Percentiles rank a stretch among this genome's conserved stretches.
These are phyloP conservation scores for Acacia confusa DNA, from an alignment of 306 rosid species.

Conservation along the genomic window DNA sequence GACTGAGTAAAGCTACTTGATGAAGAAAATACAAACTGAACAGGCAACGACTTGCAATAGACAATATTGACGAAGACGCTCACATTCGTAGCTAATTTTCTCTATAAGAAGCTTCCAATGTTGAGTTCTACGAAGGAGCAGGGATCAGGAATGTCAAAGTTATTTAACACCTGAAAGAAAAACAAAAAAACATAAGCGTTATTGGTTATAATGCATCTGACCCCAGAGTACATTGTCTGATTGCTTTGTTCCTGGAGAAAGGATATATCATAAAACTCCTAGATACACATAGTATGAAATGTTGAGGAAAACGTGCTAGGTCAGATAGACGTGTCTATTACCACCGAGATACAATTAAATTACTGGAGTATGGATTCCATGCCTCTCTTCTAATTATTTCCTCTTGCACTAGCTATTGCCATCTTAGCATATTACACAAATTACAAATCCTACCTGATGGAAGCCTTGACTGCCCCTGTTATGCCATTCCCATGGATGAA, in stretches of 20 bases:
- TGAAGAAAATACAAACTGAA: conserved; percentile 5
- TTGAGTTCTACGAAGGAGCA: conserved; percentile 84
- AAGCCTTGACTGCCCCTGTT: too few relatives aligned
- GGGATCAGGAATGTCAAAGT: conserved; percentile 88
- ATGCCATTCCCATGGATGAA: too few relatives aligned
- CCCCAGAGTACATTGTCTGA: neutral
- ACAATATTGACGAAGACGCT: conserved; percentile 33
- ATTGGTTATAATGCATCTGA: conserved; percentile 1
- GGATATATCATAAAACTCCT: neutral
- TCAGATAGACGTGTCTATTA: neutral
- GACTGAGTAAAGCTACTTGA: neutral
- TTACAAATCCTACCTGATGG: too few relatives aligned
- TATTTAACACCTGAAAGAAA: conserved; percentile 68
- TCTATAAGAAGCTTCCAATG: conserved; percentile 64
- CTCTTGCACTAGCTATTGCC: too few relatives aligned
- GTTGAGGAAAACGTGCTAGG: too few relatives aligned
- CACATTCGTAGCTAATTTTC: conserved; percentile 35
- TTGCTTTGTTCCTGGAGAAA: neutral
- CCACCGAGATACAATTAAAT: neutral
- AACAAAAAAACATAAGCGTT: neutral
- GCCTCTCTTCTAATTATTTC: neutral
- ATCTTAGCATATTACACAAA: too few relatives aligned
- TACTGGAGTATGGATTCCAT: conserved; percentile 5
- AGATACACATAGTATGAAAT: too few relatives aligned
- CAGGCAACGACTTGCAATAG: neutral